Evolutionary conservation across 208 protist species (phyloP).

Genomic region (Trichomonas vaginalis): DNA sequence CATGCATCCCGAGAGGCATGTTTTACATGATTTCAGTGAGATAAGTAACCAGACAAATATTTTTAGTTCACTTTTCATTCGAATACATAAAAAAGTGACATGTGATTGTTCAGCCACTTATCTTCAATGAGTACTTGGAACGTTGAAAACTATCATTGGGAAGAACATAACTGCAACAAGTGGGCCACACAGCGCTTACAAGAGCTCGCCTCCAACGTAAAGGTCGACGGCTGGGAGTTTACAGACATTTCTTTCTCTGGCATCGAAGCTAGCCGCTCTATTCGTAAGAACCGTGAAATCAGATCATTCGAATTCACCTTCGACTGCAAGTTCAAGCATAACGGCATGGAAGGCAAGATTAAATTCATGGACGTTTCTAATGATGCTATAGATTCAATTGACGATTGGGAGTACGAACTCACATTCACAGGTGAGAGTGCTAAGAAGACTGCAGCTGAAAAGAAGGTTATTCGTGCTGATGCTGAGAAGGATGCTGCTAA

Average conservation of each 20-base stretch:
- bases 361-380: not conserved
- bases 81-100: not conserved
- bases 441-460: not conserved
- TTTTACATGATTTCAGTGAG: no score
- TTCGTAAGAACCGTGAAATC: not conserved
- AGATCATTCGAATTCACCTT: not conserved
- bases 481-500: not conserved
- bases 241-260: not conserved
- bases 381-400: not conserved
- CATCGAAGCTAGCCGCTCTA: not conserved
- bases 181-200: not conserved
- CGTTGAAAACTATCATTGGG: not conserved
- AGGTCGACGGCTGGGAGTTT: not conserved
- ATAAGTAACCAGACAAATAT: no score
- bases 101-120: not conserved
- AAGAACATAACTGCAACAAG: not conserved
- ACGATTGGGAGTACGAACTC: not conserved
- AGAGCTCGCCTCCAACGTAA: not conserved
- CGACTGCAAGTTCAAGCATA: not conserved
- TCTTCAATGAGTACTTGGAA: constrained; percentile 3
- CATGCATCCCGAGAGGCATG: no score
- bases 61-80: not conserved
- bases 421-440: not conserved
- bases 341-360: constrained; percentile 14
- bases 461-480: not conserved